These are phyloP conservation scores for Magnolia changhungtana DNA, from an alignment of 164 flowering plant genomes.

Conservation along the genomic window DNA sequence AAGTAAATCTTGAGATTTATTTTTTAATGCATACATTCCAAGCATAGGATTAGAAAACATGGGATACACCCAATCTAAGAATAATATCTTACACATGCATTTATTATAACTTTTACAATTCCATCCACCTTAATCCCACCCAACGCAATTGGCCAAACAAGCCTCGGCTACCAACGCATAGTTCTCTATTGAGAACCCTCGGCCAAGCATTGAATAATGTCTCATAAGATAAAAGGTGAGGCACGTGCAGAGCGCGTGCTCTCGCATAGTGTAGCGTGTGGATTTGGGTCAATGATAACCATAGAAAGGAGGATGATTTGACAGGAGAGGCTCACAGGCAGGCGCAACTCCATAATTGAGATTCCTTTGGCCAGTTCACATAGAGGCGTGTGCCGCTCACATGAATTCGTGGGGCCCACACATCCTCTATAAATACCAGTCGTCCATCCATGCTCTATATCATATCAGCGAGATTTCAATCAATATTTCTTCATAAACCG, in stretches of 20 bases:
- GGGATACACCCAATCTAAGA: no score
- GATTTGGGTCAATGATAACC: not conserved
- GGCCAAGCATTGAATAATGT: no score
- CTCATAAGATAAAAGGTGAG: not conserved
- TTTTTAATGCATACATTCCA: no score
- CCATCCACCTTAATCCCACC: no score
- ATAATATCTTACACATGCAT: no score
- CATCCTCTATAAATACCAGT: constrained; percentile 5
- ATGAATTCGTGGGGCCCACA: not conserved
- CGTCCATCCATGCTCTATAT: not conserved
- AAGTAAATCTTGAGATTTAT: no score
- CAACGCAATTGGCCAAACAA: no score
- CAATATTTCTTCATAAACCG: not conserved
- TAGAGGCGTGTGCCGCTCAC: constrained; percentile 13
- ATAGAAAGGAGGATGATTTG: not conserved
- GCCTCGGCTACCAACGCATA: no score
- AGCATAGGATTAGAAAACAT: no score
- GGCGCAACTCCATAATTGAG: constrained; percentile 8
- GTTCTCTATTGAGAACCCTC: no score
- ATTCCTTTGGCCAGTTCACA: constrained; percentile 10
- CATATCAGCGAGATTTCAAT: not conserved
- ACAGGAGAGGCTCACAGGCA: constrained; percentile 6
- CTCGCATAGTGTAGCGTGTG: not conserved
- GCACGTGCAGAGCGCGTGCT: not conserved
- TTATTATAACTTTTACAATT: no score